Base-by-base conservation (phyloP, 257 asterid genomes). In the Solanum phureja region DNA sequence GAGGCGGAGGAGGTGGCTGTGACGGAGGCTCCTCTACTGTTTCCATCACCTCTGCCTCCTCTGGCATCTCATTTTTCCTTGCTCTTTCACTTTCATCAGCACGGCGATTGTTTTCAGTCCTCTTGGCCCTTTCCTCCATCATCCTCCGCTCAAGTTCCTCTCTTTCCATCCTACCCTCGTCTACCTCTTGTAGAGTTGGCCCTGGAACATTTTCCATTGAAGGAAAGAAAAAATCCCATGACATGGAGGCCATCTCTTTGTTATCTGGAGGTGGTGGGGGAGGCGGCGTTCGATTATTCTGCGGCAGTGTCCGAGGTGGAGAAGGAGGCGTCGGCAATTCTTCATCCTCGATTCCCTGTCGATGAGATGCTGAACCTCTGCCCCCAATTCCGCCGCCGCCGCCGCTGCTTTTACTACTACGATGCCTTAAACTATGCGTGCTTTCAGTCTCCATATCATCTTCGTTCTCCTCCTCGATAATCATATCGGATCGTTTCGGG, bases 381-480 rank as follows among this genome's bases (percentile, higher is more conserved):
- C 93, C 87, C 38, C 89, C 91, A 72, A 89, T 82, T 31, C 89
- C 92, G 9, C 64, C 64, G 23, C 62, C 62, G 14, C 93, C 91
- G 16, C 93, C 92, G 73, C 92, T 88, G 86, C 94, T 91, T 88
- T 84, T 92, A 90, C 88, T 77, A 37, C 89, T 90, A 66, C 98
- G 94, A 71, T 91, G 94, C 90, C 87, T 94, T 93, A 97, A 89
- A 88, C 90, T 89, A 81, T 93, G 95, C 75, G 44, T 87, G 68
- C 92, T 92, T 88, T 93, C 98, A 5, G 38, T 44, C 72, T 92
- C 96, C 46, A 81, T 52, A 8, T 94, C 98, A 46, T 93, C 97
- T 72, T 97, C 98, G 23, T 91, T 86, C 87, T 94, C 99, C 89
- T 95, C 98, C 88, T 95, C 98, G 0, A 92, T 88, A 10, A 97